Evolutionary conservation across 495 filamentous ascomycete genomes (phyloP).

Genomic region (Eremomyces bilateralis): DNA sequence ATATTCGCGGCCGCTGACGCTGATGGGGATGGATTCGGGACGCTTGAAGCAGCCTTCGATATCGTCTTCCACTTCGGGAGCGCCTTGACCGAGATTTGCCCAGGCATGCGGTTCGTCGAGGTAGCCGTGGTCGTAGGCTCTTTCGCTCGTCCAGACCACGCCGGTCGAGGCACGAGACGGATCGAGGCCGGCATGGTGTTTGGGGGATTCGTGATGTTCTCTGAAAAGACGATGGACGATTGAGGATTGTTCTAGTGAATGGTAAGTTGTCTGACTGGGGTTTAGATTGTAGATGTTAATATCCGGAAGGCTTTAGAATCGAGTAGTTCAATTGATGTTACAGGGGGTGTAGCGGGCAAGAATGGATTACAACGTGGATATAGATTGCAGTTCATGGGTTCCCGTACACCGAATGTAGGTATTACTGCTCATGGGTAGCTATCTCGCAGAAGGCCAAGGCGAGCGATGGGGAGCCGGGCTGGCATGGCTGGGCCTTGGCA

Average conservation of each 20-base stretch:
- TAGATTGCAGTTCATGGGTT: too few species aligned
- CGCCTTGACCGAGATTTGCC: constrained; percentile 91
- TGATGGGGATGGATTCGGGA: constrained; percentile 63
- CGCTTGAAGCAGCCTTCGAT: constrained; percentile 77
- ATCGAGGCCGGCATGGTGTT: constrained; percentile 74
- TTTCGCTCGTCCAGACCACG: constrained; percentile 21
- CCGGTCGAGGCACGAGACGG: constrained; percentile 43
- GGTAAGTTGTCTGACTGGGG: too few species aligned
- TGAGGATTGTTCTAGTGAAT: constrained; percentile 51
- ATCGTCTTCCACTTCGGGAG: constrained; percentile 83
- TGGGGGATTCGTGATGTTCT: constrained; percentile 67
- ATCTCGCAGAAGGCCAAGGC: too few species aligned
- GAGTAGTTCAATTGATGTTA: too few species aligned
- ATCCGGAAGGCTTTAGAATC: too few species aligned
- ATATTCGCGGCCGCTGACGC: constrained; percentile 60
- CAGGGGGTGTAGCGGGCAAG: too few species aligned
- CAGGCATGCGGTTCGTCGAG: constrained; percentile 59
- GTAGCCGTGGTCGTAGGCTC: constrained; percentile 26
- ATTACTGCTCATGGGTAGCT: too few species aligned
- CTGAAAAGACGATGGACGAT: constrained; percentile 74
- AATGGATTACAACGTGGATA: too few species aligned
- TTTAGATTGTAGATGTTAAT: too few species aligned
- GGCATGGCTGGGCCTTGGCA: too few species aligned
- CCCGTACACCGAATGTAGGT: too few species aligned
- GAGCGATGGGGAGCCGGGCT: too few species aligned